Percentiles rank a stretch among this genome's conserved stretches.
Conservation (phyloP, 768 basidiomycete genomes). For the Roridomyces roridus region DNA sequence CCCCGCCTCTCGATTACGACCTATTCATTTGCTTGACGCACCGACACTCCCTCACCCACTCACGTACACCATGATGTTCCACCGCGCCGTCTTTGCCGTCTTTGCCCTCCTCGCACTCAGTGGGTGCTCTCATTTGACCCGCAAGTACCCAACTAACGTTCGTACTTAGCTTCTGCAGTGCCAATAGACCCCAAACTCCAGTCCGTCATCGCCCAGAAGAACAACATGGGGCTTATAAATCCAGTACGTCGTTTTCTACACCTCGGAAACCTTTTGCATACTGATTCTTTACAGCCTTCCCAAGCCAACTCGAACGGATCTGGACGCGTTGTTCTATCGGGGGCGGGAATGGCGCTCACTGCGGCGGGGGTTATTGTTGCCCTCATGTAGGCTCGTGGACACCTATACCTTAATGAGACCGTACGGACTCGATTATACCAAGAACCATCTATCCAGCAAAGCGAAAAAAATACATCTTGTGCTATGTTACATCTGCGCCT, state of each 20-base stretch:
- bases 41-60: slow-evolving; percentile 4
- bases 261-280: too few species aligned
- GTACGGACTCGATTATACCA: slow-evolving; percentile 16
- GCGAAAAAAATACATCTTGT: slow-evolving; percentile 13
- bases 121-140: neutral
- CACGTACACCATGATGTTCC: slow-evolving; percentile 7
- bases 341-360: neutral
- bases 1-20: slow-evolving; percentile 1
- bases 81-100: slow-evolving; percentile 2
- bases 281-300: neutral
- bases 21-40: slow-evolving; percentile 9
- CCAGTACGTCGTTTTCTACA: slow-evolving; percentile 1
- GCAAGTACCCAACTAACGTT: neutral
- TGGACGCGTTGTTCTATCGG: neutral
- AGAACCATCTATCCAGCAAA: neutral
- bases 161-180: slow-evolving; percentile 12
- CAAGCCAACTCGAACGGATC: slow-evolving; percentile 7
- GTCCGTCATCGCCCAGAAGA: slow-evolving; percentile 32
- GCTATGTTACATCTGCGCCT: slow-evolving; percentile 18
- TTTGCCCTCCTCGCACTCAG: slow-evolving; percentile 10
- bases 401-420: slow-evolving; percentile 19
- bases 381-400: neutral
- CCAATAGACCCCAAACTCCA: slow-evolving; percentile 32
- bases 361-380: slow-evolving; percentile 3
- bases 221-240: slow-evolving; percentile 30